Evolutionary conservation across 2,329 filamentous ascomycete species (phyloP), one percentile per base, ranked within the genome.

Genomic region (Cercospora citrullina): DNA sequence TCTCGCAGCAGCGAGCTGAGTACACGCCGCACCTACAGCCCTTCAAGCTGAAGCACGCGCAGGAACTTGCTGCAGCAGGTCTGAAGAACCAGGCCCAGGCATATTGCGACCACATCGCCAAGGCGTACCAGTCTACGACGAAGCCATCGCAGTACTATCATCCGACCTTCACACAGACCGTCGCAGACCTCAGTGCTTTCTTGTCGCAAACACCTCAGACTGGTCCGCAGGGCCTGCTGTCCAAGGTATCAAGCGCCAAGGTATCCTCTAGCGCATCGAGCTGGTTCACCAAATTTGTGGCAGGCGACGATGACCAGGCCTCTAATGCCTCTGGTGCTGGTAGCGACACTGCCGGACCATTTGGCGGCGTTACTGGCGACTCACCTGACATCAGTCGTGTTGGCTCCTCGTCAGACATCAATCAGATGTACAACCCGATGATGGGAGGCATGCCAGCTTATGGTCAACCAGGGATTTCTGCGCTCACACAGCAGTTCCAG

Each of bases 211-310:
- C 93, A 18, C 93, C 94, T 12, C 92, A 91, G 76, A 72, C 71
- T 55, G 74, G 73, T 8, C 90, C 89, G 6, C 89, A 88, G 21
- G 94, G 93, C 2, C 97, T 94, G 92, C 95, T 99, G 63, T 91
- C 93, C 1, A 97, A 95, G 79, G 93, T 94, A 6, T 97, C 89
- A 79, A 96, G 98, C 87, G 94, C 96, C 79, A 97, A 96, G 80
- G 93, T 98, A 0, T 95, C 94, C 2, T 93, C 91, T 69, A 93
- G 91, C 36, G 88, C 98, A 77, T 94, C 93, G 87, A 93, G 89
- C 71, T 93, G 91, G 68, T 97, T 99, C 81, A 98, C 94, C 81
- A 97, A 93, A 75, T 99, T 99, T 76, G 93, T 99, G 69, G 89
- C 91, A 62, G 96, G 95, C 14, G 94, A 97, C 68, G 94, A 98